Evolutionary conservation across 371 early-diverging fungal genomes (phyloP).

Genomic region (Batrachochytrium dendrobatidis): DNA sequence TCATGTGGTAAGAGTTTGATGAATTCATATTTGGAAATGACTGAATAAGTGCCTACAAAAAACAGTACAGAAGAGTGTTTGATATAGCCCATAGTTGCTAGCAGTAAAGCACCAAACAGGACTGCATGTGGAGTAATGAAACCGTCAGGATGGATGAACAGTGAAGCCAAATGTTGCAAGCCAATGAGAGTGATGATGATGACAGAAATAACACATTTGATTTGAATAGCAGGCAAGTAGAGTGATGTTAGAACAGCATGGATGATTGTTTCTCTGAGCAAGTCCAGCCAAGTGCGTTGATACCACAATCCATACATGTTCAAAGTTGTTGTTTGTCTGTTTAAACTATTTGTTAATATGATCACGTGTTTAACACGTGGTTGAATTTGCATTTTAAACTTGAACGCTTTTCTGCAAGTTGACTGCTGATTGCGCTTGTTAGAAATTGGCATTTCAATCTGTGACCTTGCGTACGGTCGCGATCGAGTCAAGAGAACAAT

Average conservation of each 20-base stretch:
- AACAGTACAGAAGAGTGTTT: background rate
- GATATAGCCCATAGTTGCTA: background rate
- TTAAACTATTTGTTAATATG: too few relatives aligned
- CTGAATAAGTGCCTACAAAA: background rate
- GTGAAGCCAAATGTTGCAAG: slow-evolving; percentile 2
- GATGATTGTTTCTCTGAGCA: background rate
- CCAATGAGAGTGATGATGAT: slow-evolving; percentile 2
- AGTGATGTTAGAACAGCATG: background rate
- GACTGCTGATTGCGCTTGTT: too few relatives aligned
- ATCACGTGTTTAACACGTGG: too few relatives aligned
- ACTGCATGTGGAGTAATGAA: background rate
- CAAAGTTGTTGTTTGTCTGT: too few relatives aligned
- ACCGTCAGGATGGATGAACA: slow-evolving; percentile 1
- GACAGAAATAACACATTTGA: background rate
- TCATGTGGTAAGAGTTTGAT: background rate
- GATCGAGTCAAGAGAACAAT: too few relatives aligned
- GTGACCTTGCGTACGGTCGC: too few relatives aligned
- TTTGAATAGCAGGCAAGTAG: background rate
- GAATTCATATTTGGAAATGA: slow-evolving; percentile 1
- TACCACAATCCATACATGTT: slow-evolving; percentile 3
- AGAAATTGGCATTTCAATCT: too few relatives aligned
- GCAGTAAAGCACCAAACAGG: background rate
- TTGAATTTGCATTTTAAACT: too few relatives aligned
- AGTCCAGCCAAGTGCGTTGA: background rate
- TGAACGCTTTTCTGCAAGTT: too few relatives aligned